phyloP scores from a whole-genome alignment of 352 stramenopile genomes.

The Phytopythium aichiense region DNA sequence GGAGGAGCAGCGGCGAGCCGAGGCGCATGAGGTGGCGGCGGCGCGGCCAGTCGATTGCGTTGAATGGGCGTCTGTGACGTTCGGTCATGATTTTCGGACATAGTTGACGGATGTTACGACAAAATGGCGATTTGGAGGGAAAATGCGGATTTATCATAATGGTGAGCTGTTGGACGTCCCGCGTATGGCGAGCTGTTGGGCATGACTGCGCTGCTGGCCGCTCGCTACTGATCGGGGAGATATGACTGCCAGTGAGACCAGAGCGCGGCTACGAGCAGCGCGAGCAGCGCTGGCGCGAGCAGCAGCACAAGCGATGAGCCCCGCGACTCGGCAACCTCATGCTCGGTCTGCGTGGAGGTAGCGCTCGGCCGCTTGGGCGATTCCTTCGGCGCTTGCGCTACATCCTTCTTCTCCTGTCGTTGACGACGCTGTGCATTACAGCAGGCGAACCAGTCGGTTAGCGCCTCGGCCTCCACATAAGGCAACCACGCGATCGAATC shows the following conservation, averaged over 20 bases:
- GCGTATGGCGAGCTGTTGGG: no score
- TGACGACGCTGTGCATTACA: conserved; percentile 27
- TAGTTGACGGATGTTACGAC: no score
- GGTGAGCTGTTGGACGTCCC: no score
- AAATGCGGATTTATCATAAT: background rate
- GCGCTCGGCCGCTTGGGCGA: conserved; percentile 7
- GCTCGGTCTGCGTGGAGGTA: background rate
- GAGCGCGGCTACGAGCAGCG: conserved; percentile 39
- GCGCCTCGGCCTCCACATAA: background rate
- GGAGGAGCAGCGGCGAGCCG: conserved; percentile 1
- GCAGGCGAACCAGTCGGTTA: background rate
- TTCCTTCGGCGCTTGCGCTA: conserved; percentile 3
- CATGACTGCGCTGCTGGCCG: background rate
- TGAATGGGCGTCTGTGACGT: background rate
- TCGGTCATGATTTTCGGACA: no score
- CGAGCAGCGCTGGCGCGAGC: conserved; percentile 42
- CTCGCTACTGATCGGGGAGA: background rate
- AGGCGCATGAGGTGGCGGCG: background rate
- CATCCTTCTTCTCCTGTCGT: conserved; percentile 36
- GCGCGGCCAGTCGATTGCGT: background rate
- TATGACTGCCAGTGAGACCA: conserved; percentile 36
- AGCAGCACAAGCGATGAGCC: conserved; percentile 33
- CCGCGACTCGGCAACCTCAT: background rate
- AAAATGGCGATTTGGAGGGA: no score
- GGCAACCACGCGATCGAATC: background rate